Evolutionary conservation across 148 eudicot species (phyloP).

Genomic region (Silene conica): DNA sequence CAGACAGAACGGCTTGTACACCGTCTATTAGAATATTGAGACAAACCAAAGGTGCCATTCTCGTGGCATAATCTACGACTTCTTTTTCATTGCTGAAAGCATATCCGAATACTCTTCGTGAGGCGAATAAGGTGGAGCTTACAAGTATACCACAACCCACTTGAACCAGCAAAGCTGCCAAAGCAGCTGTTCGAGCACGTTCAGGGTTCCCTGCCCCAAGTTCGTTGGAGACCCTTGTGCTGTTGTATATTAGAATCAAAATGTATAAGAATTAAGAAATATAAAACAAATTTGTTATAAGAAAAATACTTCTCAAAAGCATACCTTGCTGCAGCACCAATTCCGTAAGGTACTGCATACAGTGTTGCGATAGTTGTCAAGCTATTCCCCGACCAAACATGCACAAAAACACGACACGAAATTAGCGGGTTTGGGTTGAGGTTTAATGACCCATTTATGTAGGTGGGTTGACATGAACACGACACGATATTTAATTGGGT

Average conservation of each 20-base stretch:
- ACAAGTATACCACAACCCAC: constrained; percentile 34
- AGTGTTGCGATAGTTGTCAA: constrained; percentile 57
- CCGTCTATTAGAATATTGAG: constrained; percentile 49
- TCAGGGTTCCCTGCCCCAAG: constrained; percentile 74
- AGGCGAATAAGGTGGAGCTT: constrained; percentile 42
- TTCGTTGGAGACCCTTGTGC: constrained; percentile 84
- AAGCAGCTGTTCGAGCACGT: constrained; percentile 51
- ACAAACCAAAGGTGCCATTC: constrained; percentile 74
- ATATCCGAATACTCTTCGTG: constrained; percentile 55
- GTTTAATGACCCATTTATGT: too few relatives aligned
- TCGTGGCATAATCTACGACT: constrained; percentile 63
- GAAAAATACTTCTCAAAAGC: not conserved
- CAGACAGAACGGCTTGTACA: constrained; percentile 63
- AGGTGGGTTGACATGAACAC: too few relatives aligned
- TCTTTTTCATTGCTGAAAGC: constrained; percentile 69
- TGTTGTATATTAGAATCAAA: constrained; percentile 26
- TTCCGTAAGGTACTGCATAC: constrained; percentile 67
- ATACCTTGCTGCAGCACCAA: constrained; percentile 75
- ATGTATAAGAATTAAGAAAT: not conserved
- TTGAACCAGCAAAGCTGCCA: constrained; percentile 42
- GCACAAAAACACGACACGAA: constrained; percentile 14
- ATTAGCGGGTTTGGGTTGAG: too few relatives aligned
- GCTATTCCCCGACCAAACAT: constrained; percentile 32
- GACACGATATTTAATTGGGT: too few relatives aligned
- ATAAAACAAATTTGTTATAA: not conserved